Conservation (phyloP, 2,329 filamentous ascomycete genomes). For the Salinomyces thailandicus region DNA sequence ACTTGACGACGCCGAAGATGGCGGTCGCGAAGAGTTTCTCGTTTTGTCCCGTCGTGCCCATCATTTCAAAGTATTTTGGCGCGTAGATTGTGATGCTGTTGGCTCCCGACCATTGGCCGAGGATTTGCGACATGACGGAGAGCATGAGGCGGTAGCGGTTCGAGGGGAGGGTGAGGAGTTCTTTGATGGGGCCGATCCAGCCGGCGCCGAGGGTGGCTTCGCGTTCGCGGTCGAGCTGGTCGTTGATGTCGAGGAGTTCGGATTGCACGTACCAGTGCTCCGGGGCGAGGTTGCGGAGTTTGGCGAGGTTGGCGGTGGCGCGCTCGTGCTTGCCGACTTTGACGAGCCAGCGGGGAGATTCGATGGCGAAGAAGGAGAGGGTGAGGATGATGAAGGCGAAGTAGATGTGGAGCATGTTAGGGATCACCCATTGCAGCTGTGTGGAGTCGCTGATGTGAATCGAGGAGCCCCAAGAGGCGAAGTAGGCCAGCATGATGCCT, state of each 20-base stretch:
- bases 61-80: slow-evolving; percentile 58
- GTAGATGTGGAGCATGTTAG: slow-evolving; percentile 66
- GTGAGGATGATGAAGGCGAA: slow-evolving; percentile 62
- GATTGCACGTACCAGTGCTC: slow-evolving; percentile 25
- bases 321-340: slow-evolving; percentile 24
- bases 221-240: slow-evolving; percentile 57
- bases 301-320: slow-evolving; percentile 21
- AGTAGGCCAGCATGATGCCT: slow-evolving; percentile 73
- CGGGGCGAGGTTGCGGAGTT: slow-evolving; percentile 19
- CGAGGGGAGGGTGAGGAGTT: slow-evolving; percentile 55
- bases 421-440: slow-evolving; percentile 48
- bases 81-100: slow-evolving; percentile 68
- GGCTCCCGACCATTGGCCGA: slow-evolving; percentile 57
- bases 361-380: slow-evolving; percentile 42
- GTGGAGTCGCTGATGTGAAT: slow-evolving; percentile 38
- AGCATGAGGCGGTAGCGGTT: slow-evolving; percentile 67
- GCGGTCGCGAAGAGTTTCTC: slow-evolving; percentile 64
- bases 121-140: slow-evolving; percentile 56
- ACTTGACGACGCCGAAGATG: slow-evolving; percentile 66
- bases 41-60: slow-evolving; percentile 57
- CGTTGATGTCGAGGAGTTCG: slow-evolving; percentile 55
- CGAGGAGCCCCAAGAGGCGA: slow-evolving; percentile 49
- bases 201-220: slow-evolving; percentile 58
- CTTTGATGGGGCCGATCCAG: slow-evolving; percentile 55
- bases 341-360: slow-evolving; percentile 25